phyloP scores from a whole-genome alignment of 192 early-diverging fungal genomes.

The Backusella mclennaniae region DNA sequence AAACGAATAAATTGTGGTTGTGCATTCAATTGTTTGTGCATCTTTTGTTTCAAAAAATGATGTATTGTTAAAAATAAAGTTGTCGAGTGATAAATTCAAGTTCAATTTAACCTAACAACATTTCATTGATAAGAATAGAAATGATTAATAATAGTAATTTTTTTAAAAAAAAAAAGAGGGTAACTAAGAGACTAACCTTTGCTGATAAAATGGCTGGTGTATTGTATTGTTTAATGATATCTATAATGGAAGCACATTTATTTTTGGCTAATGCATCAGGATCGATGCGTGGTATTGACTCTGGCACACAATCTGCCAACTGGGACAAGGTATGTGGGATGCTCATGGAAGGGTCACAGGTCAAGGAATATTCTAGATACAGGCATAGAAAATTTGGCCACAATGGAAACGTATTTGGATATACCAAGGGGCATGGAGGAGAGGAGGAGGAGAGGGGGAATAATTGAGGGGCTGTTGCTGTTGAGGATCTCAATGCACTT shows the following conservation, averaged over 20 bases:
- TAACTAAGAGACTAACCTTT: conserved; percentile 20
- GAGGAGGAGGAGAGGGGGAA: background rate
- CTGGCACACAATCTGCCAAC: conserved; percentile 29
- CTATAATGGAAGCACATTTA: conserved; percentile 25
- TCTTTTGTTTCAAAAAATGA: conserved; percentile 43
- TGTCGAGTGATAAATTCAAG: conserved; percentile 33
- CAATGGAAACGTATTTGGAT: conserved; percentile 15
- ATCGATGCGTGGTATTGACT: conserved; percentile 20
- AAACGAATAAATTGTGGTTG: conserved; percentile 50
- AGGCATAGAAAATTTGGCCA: conserved; percentile 43
- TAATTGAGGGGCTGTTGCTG: background rate
- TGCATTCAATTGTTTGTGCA: conserved; percentile 41
- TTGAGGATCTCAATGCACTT: background rate
- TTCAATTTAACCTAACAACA: conserved; percentile 41
- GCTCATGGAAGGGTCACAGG: conserved; percentile 27
- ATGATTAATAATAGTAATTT: background rate
- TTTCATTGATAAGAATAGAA: background rate
- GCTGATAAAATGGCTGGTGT: conserved; percentile 23
- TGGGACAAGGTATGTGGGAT: conserved; percentile 37
- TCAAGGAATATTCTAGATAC: conserved; percentile 31
- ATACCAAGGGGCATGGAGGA: background rate
- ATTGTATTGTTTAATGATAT: conserved; percentile 10
- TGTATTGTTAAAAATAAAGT: conserved; percentile 46
- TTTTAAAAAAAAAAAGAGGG: no score
- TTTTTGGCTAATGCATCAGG: conserved; percentile 6